These are phyloP conservation scores for Mycena galopus DNA, from an alignment of 768 basidiomycete species.

Conservation along the genomic window DNA sequence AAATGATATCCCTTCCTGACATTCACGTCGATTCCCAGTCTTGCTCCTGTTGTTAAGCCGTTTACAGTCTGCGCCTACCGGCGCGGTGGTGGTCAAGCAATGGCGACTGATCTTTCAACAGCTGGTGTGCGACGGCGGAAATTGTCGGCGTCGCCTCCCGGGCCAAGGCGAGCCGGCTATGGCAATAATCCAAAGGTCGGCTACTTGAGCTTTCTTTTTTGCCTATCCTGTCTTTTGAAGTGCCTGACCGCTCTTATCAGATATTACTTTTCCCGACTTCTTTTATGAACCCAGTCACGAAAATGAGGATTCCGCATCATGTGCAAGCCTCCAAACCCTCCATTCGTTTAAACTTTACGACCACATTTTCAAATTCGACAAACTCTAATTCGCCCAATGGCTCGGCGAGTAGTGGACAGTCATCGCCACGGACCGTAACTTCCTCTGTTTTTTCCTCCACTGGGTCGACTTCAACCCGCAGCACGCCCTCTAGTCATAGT, in stretches of 20 bases:
- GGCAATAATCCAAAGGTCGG: slow-evolving; percentile 30
- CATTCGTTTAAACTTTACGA: slow-evolving; percentile 37
- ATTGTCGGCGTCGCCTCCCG: slow-evolving; percentile 6
- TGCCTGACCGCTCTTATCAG: slow-evolving; percentile 29
- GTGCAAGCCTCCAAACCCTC: slow-evolving; percentile 32
- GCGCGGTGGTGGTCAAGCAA: slow-evolving; percentile 27
- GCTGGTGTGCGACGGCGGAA: slow-evolving; percentile 20
- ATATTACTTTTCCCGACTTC: slow-evolving; percentile 28
- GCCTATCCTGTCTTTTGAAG: slow-evolving; percentile 17
- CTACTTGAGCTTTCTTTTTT: slow-evolving; percentile 17
- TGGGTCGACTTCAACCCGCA: slow-evolving; percentile 55
- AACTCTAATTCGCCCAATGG: slow-evolving; percentile 12
- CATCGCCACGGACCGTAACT: slow-evolving; percentile 63
- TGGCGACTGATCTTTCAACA: slow-evolving; percentile 25
- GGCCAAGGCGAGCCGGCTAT: slow-evolving; percentile 20
- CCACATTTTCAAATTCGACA: slow-evolving; percentile 13
- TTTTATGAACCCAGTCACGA: slow-evolving; percentile 34
- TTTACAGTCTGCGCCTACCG: slow-evolving; percentile 25
- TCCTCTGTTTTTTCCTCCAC: slow-evolving; percentile 55
- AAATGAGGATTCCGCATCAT: slow-evolving; percentile 35
- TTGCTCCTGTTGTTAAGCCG: slow-evolving; percentile 24
- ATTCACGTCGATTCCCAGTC: slow-evolving; percentile 25
- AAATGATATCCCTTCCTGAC: slow-evolving; percentile 52
- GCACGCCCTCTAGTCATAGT: slow-evolving; percentile 58
- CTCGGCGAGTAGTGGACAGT: slow-evolving; percentile 57